Conservation (phyloP, 1,139 yeast genomes). For the Debaryomyces fabryi region DNA sequence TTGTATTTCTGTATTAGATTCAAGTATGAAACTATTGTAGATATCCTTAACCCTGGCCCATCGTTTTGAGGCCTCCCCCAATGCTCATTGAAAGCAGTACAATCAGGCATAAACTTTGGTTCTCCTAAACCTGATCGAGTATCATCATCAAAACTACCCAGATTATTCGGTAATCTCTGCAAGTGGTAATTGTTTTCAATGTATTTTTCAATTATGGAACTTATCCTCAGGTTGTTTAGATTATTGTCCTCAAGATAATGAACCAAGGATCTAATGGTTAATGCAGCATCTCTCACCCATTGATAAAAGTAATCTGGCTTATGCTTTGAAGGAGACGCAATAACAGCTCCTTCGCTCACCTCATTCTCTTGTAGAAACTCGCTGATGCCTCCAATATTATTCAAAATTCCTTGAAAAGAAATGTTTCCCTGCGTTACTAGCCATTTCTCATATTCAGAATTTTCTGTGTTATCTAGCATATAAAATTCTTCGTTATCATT, state of each 20-base stretch:
- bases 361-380: constrained; percentile 30
- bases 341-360: constrained; percentile 67
- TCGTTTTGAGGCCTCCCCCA: constrained; percentile 99
- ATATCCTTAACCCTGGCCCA: constrained; percentile 84
- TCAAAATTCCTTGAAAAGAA: constrained; percentile 57
- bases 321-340: constrained; percentile 77
- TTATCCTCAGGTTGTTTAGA: constrained; percentile 26
- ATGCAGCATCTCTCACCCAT: constrained; percentile 91
- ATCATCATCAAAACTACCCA: constrained; percentile 59
- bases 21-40: constrained; percentile 64
- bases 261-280: constrained; percentile 70
- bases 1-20: constrained; percentile 38
- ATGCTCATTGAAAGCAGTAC: constrained; percentile 55
- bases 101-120: constrained; percentile 78
- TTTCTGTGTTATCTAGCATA: constrained; percentile 8
- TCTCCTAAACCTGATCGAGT: constrained; percentile 71
- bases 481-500: not conserved
- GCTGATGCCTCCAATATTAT: constrained; percentile 62
- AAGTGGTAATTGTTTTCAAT: constrained; percentile 57
- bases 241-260: constrained; percentile 48
- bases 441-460: constrained; percentile 58
- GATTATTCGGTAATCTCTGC: constrained; percentile 68
- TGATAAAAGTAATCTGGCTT: constrained; percentile 83
- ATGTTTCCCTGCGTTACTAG: constrained; percentile 48
- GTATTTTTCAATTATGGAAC: constrained; percentile 55